phyloP scores from a whole-genome alignment of 352 stramenopile genomes.

The Pythium monospermum region DNA sequence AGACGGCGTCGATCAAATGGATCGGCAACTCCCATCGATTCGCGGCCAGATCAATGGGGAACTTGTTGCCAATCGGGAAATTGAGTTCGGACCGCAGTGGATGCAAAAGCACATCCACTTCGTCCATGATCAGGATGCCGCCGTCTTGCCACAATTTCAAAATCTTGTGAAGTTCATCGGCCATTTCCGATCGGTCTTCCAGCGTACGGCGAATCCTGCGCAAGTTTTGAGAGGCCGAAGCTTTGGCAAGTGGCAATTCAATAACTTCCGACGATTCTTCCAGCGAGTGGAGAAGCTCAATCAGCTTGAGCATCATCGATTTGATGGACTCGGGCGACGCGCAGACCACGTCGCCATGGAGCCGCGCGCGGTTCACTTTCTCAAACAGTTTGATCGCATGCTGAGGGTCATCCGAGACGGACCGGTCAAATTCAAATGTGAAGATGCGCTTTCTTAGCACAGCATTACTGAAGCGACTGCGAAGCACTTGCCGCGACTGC shows the following conservation, averaged over 20 bases:
- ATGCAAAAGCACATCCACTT: slow-evolving; percentile 91
- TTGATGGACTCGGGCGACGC: slow-evolving; percentile 99
- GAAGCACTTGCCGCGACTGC: slow-evolving; percentile 96
- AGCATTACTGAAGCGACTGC: slow-evolving; percentile 95
- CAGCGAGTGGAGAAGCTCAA: slow-evolving; percentile 91
- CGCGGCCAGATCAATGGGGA: slow-evolving; percentile 84
- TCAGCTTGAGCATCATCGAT: slow-evolving; percentile 98
- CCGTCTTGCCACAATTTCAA: slow-evolving; percentile 91
- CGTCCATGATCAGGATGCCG: slow-evolving; percentile 92
- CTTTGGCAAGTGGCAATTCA: slow-evolving; percentile 43
- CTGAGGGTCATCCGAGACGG: slow-evolving; percentile 79
- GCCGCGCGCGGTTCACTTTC: slow-evolving; percentile 88
- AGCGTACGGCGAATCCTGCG: slow-evolving; percentile 61
- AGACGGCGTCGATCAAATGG: slow-evolving; percentile 94
- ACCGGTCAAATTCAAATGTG: slow-evolving; percentile 98
- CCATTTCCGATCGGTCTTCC: slow-evolving; percentile 82
- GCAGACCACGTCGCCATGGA: slow-evolving; percentile 95
- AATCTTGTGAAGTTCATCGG: slow-evolving; percentile 87
- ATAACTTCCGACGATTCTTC: slow-evolving; percentile 79
- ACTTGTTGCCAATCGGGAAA: slow-evolving; percentile 91
- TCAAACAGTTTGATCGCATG: slow-evolving; percentile 58
- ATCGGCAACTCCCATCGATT: slow-evolving; percentile 92
- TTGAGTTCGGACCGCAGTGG: slow-evolving; percentile 88
- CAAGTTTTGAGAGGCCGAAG: slow-evolving; percentile 58
- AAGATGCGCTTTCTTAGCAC: slow-evolving; percentile 98